These are phyloP conservation scores for Psilocybe cyanescens DNA, from an alignment of 768 basidiomycete genomes.

Conservation along the genomic window DNA sequence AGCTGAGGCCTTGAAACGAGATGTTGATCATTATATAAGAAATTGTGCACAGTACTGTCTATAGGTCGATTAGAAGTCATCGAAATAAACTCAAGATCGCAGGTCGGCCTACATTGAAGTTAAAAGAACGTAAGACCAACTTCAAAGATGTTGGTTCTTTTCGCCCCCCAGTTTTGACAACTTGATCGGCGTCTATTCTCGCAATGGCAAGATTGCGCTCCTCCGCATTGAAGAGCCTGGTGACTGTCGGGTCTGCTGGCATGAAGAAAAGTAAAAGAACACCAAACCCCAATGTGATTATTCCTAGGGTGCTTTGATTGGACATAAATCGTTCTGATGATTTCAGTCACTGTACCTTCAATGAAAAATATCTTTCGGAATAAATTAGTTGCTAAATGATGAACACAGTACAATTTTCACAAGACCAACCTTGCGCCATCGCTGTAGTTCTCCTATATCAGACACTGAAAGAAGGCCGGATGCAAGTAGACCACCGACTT, in stretches of 20 bases:
- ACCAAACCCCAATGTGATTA: constrained; percentile 29
- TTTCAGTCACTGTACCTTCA: constrained; percentile 24
- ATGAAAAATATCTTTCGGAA: constrained; percentile 32
- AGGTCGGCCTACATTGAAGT: constrained; percentile 22
- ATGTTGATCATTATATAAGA: constrained; percentile 41
- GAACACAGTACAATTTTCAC: not conserved
- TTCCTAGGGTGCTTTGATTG: constrained; percentile 18
- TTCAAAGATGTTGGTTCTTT: constrained; percentile 30
- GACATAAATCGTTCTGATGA: not conserved
- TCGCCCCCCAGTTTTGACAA: constrained; percentile 29
- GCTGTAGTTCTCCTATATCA: constrained; percentile 33
- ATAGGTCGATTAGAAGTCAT: not conserved
- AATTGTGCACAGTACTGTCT: constrained; percentile 35
- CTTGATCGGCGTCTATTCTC: constrained; percentile 32
- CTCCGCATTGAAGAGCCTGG: constrained; percentile 29
- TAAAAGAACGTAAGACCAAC: constrained; percentile 25
- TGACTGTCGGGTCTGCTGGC: constrained; percentile 30
- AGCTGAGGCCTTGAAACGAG: constrained; percentile 46
- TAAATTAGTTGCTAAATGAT: not conserved
- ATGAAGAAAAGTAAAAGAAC: constrained; percentile 29
- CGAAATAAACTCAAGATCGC: not conserved
- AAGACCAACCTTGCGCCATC: constrained; percentile 37
- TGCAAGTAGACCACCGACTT: constrained; percentile 42
- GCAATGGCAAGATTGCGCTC: constrained; percentile 32
- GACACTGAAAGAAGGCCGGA: constrained; percentile 38